Evolutionary conservation across 164 flowering plant species (phyloP).

Genomic region (Magnolia kwangsiensis): DNA sequence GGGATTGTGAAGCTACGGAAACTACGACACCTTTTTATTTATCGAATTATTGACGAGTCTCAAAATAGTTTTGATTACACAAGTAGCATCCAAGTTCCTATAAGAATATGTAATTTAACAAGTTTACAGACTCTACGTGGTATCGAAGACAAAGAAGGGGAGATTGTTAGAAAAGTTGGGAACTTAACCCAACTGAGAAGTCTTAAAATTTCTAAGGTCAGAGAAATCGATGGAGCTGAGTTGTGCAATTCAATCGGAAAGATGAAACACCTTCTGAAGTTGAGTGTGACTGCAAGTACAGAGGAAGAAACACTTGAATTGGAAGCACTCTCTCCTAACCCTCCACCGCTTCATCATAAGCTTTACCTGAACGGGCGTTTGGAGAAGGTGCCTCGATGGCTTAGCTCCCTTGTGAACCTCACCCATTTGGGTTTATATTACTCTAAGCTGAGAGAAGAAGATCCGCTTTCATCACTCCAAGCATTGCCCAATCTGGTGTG

Average conservation of each 20-base stretch:
- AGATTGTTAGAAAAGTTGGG: not conserved
- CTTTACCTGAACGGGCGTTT: conserved; percentile 5
- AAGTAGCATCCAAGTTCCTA: not conserved
- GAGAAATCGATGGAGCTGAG: not conserved
- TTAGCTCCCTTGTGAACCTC: too few relatives aligned
- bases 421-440: too few relatives aligned
- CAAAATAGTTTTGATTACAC: not conserved
- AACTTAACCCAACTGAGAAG: conserved; percentile 9
- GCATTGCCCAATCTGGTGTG: too few relatives aligned
- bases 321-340: too few relatives aligned
- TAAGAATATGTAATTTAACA: not conserved
- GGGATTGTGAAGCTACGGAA: conserved; percentile 8
- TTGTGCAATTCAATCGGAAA: conserved; percentile 10
- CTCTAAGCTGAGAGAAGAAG: too few relatives aligned
- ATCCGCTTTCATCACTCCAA: too few relatives aligned
- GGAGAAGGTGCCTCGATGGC: conserved; percentile 4
- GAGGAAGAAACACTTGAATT: too few relatives aligned
- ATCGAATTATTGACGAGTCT: not conserved
- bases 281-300: not conserved
- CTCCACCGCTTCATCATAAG: too few relatives aligned
- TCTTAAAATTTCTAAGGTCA: not conserved
- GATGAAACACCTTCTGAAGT: conserved; percentile 2
- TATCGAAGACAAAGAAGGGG: not conserved
- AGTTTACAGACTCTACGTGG: not conserved
- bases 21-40: conserved; percentile 4